These are phyloP conservation scores for Colletotrichum euphorbiae DNA, from an alignment of 2,329 filamentous ascomycete genomes.

Conservation along the genomic window DNA sequence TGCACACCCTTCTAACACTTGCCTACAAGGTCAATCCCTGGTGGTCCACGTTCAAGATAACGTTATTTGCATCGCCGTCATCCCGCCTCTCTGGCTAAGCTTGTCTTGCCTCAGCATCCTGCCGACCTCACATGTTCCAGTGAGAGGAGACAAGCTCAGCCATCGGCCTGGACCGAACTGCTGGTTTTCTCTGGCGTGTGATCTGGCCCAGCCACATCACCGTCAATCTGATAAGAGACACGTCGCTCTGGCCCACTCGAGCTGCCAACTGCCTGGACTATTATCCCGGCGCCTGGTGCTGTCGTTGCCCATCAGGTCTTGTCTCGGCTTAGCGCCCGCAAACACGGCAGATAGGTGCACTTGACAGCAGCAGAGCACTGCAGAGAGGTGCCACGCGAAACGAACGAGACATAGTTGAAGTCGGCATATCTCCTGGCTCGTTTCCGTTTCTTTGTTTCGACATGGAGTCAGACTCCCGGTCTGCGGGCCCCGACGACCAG, in stretches of 20 bases:
- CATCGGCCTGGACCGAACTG: neutral
- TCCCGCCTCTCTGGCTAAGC: neutral
- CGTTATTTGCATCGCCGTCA: neutral
- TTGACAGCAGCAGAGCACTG: neutral
- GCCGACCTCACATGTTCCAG: no score
- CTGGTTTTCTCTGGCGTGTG: neutral
- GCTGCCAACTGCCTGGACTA: constrained; percentile 1
- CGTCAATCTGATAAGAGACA: neutral
- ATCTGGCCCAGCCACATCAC: neutral
- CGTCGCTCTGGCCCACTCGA: neutral
- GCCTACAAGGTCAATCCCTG: neutral
- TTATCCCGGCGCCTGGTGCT: neutral
- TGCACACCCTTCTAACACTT: neutral
- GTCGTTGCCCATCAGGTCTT: neutral
- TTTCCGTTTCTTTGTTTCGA: neutral
- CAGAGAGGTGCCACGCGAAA: neutral
- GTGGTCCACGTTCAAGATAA: neutral
- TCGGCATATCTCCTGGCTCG: neutral
- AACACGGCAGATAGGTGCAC: neutral
- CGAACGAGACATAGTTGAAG: neutral
- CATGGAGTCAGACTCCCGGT: constrained; percentile 38
- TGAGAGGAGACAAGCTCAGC: neutral
- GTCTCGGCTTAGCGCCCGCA: constrained; percentile 1
- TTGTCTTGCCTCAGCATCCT: neutral
- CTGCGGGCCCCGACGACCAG: constrained; percentile 49